These are phyloP conservation scores for Osmozyma mogii DNA, from an alignment of 805 yeast species.

Conservation along the genomic window DNA sequence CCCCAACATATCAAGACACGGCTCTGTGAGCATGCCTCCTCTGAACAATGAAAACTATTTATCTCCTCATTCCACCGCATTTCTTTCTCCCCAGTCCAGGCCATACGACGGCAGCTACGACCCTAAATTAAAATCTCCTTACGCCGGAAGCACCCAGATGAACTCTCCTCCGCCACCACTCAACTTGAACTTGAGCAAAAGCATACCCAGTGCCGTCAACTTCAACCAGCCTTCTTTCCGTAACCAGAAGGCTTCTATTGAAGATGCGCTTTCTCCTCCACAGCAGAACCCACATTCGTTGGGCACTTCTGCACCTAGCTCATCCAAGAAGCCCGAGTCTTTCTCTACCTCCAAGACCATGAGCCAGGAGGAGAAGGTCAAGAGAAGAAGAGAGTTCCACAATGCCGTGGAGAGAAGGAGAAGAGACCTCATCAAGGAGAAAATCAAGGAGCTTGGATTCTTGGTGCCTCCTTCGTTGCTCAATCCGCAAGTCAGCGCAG, in stretches of 20 bases:
- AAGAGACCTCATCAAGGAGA: constrained; percentile 83
- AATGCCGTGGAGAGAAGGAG: constrained; percentile 92
- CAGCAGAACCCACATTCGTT: constrained; percentile 10
- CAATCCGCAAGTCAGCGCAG: constrained; percentile 37
- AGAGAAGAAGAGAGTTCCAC: constrained; percentile 80
- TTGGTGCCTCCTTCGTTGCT: constrained; percentile 73
- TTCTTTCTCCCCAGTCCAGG: constrained; percentile 22
- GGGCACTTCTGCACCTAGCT: constrained; percentile 27
- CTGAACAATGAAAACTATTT: constrained; percentile 23
- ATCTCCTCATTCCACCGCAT: constrained; percentile 27
- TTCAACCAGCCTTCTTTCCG: constrained; percentile 4
- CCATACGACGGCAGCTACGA: constrained; percentile 23
- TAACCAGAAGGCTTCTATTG: constrained; percentile 4
- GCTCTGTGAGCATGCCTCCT: constrained; percentile 23
- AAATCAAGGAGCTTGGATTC: constrained; percentile 74
- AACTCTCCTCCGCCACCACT: constrained; percentile 29
- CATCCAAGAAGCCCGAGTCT: constrained; percentile 2
- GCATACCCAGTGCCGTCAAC: constrained; percentile 15
- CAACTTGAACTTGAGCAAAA: constrained; percentile 14
- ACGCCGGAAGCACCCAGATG: constrained; percentile 19
- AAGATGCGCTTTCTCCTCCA: constrained; percentile 19
- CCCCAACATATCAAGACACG: constrained; percentile 23
- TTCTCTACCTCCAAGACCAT: constrained; percentile 26
- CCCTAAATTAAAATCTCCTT: constrained; percentile 29
- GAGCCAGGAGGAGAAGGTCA: constrained; percentile 61